Conservation (phyloP, 2,329 filamentous ascomycete species). For the Cladosporium sphaerospermum region DNA sequence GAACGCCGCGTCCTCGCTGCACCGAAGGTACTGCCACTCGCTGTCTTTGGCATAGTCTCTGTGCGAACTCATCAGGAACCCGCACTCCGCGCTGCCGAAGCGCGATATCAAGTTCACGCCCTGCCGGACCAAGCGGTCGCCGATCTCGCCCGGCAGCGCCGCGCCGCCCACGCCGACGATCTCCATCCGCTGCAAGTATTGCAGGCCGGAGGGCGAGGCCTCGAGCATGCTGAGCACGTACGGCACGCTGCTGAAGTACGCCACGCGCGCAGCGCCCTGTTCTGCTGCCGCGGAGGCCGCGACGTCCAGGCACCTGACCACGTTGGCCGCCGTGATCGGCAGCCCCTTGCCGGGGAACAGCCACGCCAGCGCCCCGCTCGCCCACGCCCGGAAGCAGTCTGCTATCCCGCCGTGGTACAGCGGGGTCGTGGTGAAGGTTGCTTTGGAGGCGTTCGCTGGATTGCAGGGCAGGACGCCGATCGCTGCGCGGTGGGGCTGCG, state of each 20-base stretch:
- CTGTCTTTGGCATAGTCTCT: conserved; percentile 49
- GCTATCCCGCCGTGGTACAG: conserved; percentile 61
- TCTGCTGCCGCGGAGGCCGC: conserved; percentile 21
- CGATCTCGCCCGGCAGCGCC: conserved; percentile 48
- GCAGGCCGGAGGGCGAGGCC: no score
- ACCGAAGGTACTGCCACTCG: conserved; percentile 57
- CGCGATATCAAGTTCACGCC: conserved; percentile 55
- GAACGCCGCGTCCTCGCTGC: conserved; percentile 26
- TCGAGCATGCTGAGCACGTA: conserved; percentile 52
- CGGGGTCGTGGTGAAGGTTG: conserved; percentile 60
- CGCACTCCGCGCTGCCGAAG: conserved; percentile 61
- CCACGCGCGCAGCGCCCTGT: conserved; percentile 31
- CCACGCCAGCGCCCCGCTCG: conserved; percentile 54
- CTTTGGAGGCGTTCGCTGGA: conserved; percentile 27
- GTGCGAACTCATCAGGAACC: conserved; percentile 58
- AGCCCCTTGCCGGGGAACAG: conserved; percentile 52
- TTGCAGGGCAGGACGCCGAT: conserved; percentile 51
- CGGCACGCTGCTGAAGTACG: conserved; percentile 58
- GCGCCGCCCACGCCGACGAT: conserved; percentile 61
- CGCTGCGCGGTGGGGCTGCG: conserved; percentile 51
- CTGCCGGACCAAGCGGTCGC: conserved; percentile 46
- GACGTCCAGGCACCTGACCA: conserved; percentile 43
- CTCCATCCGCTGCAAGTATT: conserved; percentile 48
- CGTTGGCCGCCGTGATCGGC: conserved; percentile 52
- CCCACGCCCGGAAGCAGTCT: conserved; percentile 58